Conservation (phyloP, 208 protist species). For the Angomonas ambiguus region DNA sequence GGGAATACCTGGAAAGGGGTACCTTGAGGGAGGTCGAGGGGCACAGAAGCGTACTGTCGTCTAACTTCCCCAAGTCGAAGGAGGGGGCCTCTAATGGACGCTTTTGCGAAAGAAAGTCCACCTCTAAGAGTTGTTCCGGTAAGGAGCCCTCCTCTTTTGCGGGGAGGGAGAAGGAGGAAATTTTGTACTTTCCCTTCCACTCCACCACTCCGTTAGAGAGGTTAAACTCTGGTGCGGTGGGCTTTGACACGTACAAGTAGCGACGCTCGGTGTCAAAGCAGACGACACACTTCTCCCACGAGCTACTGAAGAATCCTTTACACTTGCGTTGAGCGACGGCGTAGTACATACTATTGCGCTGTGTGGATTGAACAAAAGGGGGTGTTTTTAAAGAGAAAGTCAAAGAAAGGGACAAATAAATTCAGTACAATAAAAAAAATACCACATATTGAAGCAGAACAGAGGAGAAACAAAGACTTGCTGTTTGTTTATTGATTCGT, state of each 20-base stretch:
- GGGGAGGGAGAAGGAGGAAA: slow-evolving; percentile 36
- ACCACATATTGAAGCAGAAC: neutral
- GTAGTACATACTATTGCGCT: slow-evolving; percentile 11
- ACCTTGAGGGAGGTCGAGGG: neutral
- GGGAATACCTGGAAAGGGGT: neutral
- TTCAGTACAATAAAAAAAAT: neutral
- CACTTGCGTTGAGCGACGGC: neutral
- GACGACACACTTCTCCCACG: slow-evolving; percentile 1
- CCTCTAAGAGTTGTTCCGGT: slow-evolving; percentile 11
- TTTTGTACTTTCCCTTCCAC: slow-evolving; percentile 69
- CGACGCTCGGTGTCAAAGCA: neutral
- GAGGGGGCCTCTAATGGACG: slow-evolving; percentile 11
- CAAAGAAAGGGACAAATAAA: neutral
- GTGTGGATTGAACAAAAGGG: no score
- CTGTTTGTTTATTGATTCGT: no score
- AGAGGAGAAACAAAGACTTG: no score
- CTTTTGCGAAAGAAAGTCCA: slow-evolving; percentile 17
- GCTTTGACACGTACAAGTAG: neutral
- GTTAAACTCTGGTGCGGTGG: neutral
- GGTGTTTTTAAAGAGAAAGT: no score
- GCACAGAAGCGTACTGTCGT: slow-evolving; percentile 15
- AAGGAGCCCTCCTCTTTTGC: slow-evolving; percentile 37
- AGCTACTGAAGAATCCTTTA: neutral
- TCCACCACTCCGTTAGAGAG: slow-evolving; percentile 17
- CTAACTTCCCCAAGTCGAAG: neutral